Evolutionary conservation across 2,329 filamentous ascomycete genomes (phyloP).

Genomic region (Fusarium haematococcum): DNA sequence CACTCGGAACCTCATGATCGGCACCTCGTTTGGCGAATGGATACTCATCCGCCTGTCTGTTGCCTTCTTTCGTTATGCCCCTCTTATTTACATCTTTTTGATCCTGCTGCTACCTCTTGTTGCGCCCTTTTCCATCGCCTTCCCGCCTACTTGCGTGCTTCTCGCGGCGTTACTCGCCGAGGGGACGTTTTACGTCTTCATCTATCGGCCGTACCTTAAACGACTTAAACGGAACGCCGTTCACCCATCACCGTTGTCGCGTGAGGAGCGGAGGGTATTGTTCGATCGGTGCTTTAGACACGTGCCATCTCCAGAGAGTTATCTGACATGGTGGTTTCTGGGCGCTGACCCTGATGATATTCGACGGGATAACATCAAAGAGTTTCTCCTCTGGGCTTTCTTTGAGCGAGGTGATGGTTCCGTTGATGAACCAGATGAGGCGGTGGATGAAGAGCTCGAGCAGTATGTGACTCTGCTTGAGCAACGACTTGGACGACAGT

Average conservation of each 20-base stretch:
- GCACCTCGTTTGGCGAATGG: slow-evolving; percentile 53
- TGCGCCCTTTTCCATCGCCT: slow-evolving; percentile 26
- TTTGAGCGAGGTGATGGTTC: slow-evolving; percentile 59
- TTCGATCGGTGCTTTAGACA: slow-evolving; percentile 68
- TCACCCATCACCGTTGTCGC: slow-evolving; percentile 57
- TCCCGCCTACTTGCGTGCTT: slow-evolving; percentile 33
- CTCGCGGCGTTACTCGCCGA: slow-evolving; percentile 54
- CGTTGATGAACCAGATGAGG: slow-evolving; percentile 39
- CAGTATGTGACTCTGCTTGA: slow-evolving; percentile 65
- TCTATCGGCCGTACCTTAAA: slow-evolving; percentile 57
- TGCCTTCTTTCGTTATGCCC: slow-evolving; percentile 57
- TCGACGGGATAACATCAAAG: slow-evolving; percentile 73
- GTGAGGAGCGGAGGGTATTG: slow-evolving; percentile 62
- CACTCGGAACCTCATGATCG: slow-evolving; percentile 48
- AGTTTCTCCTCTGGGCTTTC: slow-evolving; percentile 77
- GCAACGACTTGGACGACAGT: slow-evolving; percentile 59
- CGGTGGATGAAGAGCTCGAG: slow-evolving; percentile 57
- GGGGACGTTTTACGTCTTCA: slow-evolving; percentile 53
- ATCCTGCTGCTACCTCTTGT: slow-evolving; percentile 44
- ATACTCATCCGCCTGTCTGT: slow-evolving; percentile 60
- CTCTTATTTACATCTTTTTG: slow-evolving; percentile 52
- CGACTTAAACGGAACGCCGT: slow-evolving; percentile 53
- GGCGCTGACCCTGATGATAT: slow-evolving; percentile 68
- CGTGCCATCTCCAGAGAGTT: slow-evolving; percentile 66
- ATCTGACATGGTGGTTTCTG: slow-evolving; percentile 75